These are phyloP conservation scores for Solanum rostratum DNA, from an alignment of 257 asterid genomes.

Conservation along the genomic window DNA sequence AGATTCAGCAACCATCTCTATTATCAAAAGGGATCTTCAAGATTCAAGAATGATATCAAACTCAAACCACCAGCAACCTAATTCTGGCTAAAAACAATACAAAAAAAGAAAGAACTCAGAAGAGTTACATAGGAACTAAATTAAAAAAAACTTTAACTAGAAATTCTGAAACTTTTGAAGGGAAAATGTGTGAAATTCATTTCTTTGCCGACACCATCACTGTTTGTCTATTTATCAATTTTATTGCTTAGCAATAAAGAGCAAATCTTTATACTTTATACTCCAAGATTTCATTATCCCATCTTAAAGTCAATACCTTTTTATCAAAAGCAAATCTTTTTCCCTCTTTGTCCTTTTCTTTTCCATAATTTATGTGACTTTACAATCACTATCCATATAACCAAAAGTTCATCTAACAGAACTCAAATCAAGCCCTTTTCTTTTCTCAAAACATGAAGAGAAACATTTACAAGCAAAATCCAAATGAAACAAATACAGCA, in stretches of 20 bases:
- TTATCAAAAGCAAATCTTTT: neutral
- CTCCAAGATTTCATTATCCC: neutral
- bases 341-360: neutral
- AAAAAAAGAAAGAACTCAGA: neutral
- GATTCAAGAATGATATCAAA: slow-evolving; percentile 1
- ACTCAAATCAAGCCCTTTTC: neutral
- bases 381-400: neutral
- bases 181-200: neutral
- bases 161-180: neutral
- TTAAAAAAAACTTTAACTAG: neutral
- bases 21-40: neutral
- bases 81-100: neutral
- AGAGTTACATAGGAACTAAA: neutral
- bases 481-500: neutral
- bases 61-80: slow-evolving; percentile 9
- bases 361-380: neutral
- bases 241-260: neutral
- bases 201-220: neutral
- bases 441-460: neutral
- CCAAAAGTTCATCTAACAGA: neutral
- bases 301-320: neutral
- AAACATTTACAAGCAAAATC: neutral
- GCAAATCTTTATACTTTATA: neutral
- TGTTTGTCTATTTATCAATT: neutral
- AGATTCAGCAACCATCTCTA: slow-evolving; percentile 64